Conservation (phyloP, 371 early-diverging fungal species). For the Mucor velutinosus region DNA sequence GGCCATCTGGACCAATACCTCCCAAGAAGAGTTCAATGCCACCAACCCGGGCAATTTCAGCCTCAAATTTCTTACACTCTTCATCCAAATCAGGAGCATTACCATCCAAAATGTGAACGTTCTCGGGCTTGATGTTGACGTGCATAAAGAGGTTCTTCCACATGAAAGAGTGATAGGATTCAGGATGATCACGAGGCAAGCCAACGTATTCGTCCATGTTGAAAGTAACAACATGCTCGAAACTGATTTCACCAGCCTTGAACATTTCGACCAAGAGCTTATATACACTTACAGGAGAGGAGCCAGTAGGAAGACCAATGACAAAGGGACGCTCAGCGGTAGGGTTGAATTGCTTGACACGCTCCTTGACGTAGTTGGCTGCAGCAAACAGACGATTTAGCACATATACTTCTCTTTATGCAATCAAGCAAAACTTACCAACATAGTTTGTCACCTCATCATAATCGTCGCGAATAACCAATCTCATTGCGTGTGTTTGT, state of each 20-base stretch:
- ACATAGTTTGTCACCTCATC: constrained; percentile 65
- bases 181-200: constrained; percentile 72
- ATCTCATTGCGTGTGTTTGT: constrained; percentile 54
- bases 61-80: constrained; percentile 79
- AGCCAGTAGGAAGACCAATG: constrained; percentile 83
- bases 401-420: background rate
- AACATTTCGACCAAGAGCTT: constrained; percentile 53
- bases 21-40: constrained; percentile 45
- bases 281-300: constrained; percentile 78
- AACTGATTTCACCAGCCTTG: constrained; percentile 58
- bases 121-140: constrained; percentile 76
- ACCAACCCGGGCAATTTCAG: constrained; percentile 73
- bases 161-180: constrained; percentile 89
- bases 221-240: constrained; percentile 65
- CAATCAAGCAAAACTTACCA: constrained; percentile 39
- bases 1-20: constrained; percentile 84
- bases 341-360: constrained; percentile 78
- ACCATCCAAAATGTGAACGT: constrained; percentile 82
- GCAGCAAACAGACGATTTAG: background rate
- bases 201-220: constrained; percentile 69
- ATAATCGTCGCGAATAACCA: constrained; percentile 71
- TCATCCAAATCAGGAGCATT: constrained; percentile 78
- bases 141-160: constrained; percentile 85
- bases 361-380: constrained; percentile 37
- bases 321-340: constrained; percentile 79